Evolutionary conservation across 768 basidiomycete genomes (phyloP).

Genomic region (Fibroporia radiculosa): DNA sequence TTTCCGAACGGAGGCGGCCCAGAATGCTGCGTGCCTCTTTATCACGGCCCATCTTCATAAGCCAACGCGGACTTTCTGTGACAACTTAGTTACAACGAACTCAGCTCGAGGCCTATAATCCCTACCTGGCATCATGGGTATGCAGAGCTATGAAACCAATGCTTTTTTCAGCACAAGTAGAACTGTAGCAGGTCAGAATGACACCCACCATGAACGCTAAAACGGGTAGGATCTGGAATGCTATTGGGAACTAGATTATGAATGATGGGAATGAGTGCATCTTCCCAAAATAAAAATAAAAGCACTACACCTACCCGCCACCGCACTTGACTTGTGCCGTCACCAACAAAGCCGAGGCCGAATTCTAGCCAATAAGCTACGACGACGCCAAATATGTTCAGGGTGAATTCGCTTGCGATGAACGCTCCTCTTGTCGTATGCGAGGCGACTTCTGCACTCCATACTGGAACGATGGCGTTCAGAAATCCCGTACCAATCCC

Average conservation of each 20-base stretch:
- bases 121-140: conserved; percentile 27
- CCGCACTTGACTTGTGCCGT: conserved; percentile 31
- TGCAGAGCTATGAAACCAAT: background rate
- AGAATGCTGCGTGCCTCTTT: conserved; percentile 32
- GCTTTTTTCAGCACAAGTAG: too few species aligned
- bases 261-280: background rate
- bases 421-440: conserved; percentile 39
- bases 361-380: conserved; percentile 41
- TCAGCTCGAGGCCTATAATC: conserved; percentile 7
- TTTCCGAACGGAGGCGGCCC: conserved; percentile 25
- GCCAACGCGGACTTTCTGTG: conserved; percentile 25
- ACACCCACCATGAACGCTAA: conserved; percentile 29
- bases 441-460: conserved; percentile 38
- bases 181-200: too few species aligned
- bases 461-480: conserved; percentile 38
- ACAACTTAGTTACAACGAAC: background rate
- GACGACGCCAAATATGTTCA: conserved; percentile 34
- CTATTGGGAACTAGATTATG: conserved; percentile 32
- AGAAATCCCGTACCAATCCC: conserved; percentile 37
- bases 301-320: conserved; percentile 21
- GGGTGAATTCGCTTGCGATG: conserved; percentile 36
- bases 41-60: conserved; percentile 31
- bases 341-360: conserved; percentile 35
- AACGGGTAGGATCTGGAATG: conserved; percentile 36
- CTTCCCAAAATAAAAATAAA: background rate